These are phyloP conservation scores for Pythium insidiosum DNA, from an alignment of 352 stramenopile genomes.

Conservation along the genomic window DNA sequence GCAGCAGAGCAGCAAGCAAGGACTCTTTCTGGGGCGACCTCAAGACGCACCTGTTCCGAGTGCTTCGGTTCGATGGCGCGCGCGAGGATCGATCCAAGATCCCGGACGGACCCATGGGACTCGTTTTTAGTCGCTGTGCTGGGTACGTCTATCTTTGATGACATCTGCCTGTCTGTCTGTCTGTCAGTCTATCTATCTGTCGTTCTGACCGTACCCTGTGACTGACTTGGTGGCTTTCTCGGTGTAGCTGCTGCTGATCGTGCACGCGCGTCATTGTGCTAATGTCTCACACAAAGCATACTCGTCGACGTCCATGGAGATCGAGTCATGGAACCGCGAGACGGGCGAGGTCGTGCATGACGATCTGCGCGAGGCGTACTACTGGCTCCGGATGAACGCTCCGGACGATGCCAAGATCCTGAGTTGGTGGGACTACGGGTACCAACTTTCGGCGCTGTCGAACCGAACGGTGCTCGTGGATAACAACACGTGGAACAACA, in stretches of 20 bases:
- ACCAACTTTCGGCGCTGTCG: constrained; percentile 72
- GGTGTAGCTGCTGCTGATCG: constrained; percentile 52
- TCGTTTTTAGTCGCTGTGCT: constrained; percentile 50
- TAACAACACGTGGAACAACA: constrained; percentile 98
- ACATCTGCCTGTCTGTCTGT: no score
- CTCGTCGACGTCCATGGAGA: constrained; percentile 74
- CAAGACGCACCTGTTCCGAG: not conserved
- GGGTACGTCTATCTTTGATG: constrained; percentile 22
- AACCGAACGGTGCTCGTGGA: constrained; percentile 88
- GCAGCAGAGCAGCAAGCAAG: not conserved
- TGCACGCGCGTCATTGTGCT: constrained; percentile 51
- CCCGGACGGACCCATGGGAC: constrained; percentile 1
- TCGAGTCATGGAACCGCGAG: constrained; percentile 45
- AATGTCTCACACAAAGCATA: constrained; percentile 66
- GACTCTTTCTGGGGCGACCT: constrained; percentile 1
- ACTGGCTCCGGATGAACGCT: constrained; percentile 75
- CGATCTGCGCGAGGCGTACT: constrained; percentile 79
- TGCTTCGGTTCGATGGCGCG: not conserved
- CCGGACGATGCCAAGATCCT: constrained; percentile 57
- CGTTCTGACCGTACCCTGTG: not conserved
- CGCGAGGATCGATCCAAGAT: no score
- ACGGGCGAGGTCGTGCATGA: constrained; percentile 42
- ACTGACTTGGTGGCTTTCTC: not conserved
- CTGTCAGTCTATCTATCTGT: not conserved
- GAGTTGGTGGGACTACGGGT: constrained; percentile 86